Evolutionary conservation across 2,329 filamentous ascomycete species (phyloP).

Genomic region (Beauveria sp.): DNA sequence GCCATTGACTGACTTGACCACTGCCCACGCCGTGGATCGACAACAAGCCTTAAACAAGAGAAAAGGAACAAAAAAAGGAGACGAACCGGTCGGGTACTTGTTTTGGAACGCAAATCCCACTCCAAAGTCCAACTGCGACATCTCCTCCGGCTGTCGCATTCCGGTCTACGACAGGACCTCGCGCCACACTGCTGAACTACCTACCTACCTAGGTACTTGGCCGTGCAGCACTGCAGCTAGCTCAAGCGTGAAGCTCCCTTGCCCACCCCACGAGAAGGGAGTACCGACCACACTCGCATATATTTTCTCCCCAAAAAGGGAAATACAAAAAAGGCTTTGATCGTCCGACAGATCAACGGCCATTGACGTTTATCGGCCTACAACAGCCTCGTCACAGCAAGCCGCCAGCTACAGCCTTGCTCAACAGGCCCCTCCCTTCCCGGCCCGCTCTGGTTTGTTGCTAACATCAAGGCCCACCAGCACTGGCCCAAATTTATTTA

Average conservation of each 20-base stretch:
- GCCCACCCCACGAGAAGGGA: too few relatives aligned
- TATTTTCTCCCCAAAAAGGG: too few relatives aligned
- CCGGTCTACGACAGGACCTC: not conserved
- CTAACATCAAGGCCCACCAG: conserved; percentile 2
- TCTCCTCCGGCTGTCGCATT: not conserved
- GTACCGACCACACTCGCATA: too few relatives aligned
- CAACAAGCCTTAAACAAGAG: not conserved
- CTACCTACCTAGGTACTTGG: not conserved
- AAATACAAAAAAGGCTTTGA: not conserved
- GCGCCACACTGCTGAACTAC: not conserved
- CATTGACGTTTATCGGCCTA: not conserved
- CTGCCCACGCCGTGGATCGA: not conserved
- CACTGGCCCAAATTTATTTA: conserved; percentile 10
- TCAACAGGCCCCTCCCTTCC: not conserved
- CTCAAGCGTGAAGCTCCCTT: not conserved
- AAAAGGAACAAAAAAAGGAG: not conserved
- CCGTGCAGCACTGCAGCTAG: not conserved
- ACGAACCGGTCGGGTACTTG: not conserved
- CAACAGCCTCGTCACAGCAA: not conserved
- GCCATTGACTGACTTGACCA: not conserved
- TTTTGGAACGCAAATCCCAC: not conserved
- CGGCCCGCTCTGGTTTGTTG: not conserved
- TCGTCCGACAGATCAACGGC: not conserved
- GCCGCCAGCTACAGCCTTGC: not conserved
- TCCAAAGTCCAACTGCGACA: not conserved